These are phyloP conservation scores for Pterocarpus santalinus DNA, from an alignment of 306 rosid genomes.

Conservation along the genomic window DNA sequence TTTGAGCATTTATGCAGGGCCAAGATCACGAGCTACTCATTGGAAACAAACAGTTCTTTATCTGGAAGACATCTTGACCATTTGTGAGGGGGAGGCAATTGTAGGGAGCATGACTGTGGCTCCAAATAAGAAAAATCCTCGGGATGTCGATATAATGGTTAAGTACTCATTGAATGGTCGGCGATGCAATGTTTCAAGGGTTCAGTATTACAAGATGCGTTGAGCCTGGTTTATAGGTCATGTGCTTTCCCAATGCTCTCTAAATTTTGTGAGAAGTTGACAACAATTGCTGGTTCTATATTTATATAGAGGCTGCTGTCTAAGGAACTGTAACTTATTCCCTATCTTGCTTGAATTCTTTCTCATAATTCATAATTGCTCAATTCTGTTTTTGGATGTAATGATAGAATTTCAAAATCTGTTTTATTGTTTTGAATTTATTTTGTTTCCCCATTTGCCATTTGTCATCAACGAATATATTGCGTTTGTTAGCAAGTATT, in stretches of 20 bases:
- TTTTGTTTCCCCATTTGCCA: not conserved
- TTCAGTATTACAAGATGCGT: slow-evolving; percentile 90
- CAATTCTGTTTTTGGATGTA: slow-evolving; percentile 41
- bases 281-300: slow-evolving; percentile 36
- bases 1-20: slow-evolving; percentile 67
- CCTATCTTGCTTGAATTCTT: slow-evolving; percentile 45
- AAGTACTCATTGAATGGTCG: slow-evolving; percentile 81
- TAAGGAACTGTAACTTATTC: slow-evolving; percentile 30
- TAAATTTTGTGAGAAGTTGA: slow-evolving; percentile 46
- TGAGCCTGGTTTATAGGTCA: slow-evolving; percentile 35
- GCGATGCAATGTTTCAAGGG: slow-evolving; percentile 69
- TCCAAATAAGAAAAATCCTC: slow-evolving; percentile 84
- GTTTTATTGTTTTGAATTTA: slow-evolving; percentile 25
- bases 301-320: slow-evolving; percentile 15
- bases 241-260: slow-evolving; percentile 7
- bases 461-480: not conserved
- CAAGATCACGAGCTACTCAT: slow-evolving; percentile 85
- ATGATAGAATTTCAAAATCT: slow-evolving; percentile 50
- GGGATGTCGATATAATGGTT: slow-evolving; percentile 87
- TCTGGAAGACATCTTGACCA: slow-evolving; percentile 87
- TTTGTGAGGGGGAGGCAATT: slow-evolving; percentile 88
- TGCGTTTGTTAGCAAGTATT: not conserved
- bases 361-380: slow-evolving; percentile 39
- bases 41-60: slow-evolving; percentile 99
- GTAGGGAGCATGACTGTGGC: slow-evolving; percentile 84